A percentile compares a stretch with the other conserved stretches of the same genome.
Evolutionary conservation across 1,284 basidiomycete genomes (phyloP).

Genomic region (Rhodotorula glutinis): DNA sequence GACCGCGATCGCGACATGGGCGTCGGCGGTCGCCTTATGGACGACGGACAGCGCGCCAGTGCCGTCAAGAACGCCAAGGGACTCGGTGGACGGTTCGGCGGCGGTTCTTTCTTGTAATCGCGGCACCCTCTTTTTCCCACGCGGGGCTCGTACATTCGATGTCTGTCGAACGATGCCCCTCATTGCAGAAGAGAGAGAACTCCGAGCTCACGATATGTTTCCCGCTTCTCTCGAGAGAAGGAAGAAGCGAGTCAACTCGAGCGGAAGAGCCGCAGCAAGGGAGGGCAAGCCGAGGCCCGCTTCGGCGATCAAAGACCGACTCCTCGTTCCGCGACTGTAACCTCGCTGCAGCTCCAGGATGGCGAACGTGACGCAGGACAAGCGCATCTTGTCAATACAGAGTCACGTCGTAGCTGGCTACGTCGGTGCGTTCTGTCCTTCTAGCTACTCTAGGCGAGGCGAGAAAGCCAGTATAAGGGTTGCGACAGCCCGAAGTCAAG

Average conservation of each 20-base stretch:
- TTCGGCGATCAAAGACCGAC: too few relatives aligned
- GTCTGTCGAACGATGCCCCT: too few relatives aligned
- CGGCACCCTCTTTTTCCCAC: neutral
- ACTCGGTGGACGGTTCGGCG: conserved; percentile 39
- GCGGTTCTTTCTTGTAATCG: conserved; percentile 34
- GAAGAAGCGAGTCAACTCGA: too few relatives aligned
- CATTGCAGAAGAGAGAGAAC: too few relatives aligned
- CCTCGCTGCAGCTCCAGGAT: neutral
- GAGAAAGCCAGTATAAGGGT: too few relatives aligned
- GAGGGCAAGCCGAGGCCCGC: too few relatives aligned
- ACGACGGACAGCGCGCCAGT: conserved; percentile 69
- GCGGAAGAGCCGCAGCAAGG: too few relatives aligned
- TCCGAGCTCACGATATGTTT: too few relatives aligned
- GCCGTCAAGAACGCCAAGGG: conserved; percentile 72
- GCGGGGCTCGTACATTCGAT: neutral
- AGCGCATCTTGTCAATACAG: conserved; percentile 64
- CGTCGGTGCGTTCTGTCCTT: conserved; percentile 63
- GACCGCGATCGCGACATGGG: conserved; percentile 83
- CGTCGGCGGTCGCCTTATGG: conserved; percentile 75
- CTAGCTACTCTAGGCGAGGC: neutral
- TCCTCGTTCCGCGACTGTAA: too few relatives aligned
- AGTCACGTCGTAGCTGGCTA: conserved; percentile 93
- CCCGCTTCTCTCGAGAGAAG: too few relatives aligned
- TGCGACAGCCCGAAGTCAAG: too few relatives aligned
- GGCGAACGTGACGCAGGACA: conserved; percentile 29